These are phyloP conservation scores for Parascedosporium putredinis DNA, from an alignment of 2,329 filamentous ascomycete species.

Conservation along the genomic window DNA sequence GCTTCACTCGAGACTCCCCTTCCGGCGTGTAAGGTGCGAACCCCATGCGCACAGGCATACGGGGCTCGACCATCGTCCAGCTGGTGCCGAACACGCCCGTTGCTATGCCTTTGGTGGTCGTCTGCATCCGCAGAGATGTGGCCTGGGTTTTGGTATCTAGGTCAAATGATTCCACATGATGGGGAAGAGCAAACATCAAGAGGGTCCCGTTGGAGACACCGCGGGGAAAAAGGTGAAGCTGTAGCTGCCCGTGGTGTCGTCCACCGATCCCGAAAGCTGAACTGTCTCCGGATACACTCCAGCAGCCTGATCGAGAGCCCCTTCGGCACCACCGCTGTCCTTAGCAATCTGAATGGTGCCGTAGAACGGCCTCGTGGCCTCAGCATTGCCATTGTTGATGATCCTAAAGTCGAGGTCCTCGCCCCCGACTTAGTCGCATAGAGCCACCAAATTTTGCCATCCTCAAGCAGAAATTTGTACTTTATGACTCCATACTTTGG, in stretches of 20 bases:
- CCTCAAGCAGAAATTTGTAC: conserved; percentile 62
- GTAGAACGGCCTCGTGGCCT: conserved; percentile 56
- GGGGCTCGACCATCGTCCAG: conserved; percentile 68
- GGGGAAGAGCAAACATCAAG: conserved; percentile 80
- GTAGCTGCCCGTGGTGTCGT: conserved; percentile 57
- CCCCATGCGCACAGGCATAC: conserved; percentile 62
- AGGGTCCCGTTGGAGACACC: conserved; percentile 52
- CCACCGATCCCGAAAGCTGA: conserved; percentile 51
- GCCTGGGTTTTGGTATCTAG: conserved; percentile 36
- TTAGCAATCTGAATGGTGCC: conserved; percentile 80
- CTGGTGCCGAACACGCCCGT: conserved; percentile 59
- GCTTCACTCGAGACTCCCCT: conserved; percentile 29
- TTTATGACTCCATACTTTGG: conserved; percentile 60
- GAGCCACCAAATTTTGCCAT: conserved; percentile 67
- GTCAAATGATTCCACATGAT: conserved; percentile 72
- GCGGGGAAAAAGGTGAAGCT: conserved; percentile 60
- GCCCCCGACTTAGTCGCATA: conserved; percentile 57
- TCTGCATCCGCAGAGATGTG: conserved; percentile 54
- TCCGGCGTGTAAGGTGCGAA: conserved; percentile 68
- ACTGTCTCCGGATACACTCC: conserved; percentile 64
- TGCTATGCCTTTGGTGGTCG: conserved; percentile 75
- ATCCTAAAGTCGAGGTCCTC: conserved; percentile 57
- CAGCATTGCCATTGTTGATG: conserved; percentile 52
- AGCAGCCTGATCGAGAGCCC: conserved; percentile 61
- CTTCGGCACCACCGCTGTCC: conserved; percentile 51